A percentile compares a stretch with the other conserved stretches of the same genome.
phyloP scores from a whole-genome alignment of 495 filamentous ascomycete genomes.

The Penicillium pulvis region DNA sequence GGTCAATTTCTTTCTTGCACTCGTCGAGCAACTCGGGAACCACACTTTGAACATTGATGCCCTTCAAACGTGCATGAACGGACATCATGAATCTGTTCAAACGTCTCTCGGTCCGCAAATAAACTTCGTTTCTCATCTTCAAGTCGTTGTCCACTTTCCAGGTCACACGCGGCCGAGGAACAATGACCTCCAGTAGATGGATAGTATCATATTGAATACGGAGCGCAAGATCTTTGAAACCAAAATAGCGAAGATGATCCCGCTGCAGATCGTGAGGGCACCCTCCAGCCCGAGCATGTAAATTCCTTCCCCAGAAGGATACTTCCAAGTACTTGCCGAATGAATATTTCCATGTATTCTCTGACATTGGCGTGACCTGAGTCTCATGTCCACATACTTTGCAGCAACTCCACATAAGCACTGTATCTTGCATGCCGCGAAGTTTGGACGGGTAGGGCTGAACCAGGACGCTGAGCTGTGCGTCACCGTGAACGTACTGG shows the following conservation, averaged over 20 bases:
- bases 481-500: slow-evolving; percentile 96
- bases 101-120: slow-evolving; percentile 71
- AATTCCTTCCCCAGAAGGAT: slow-evolving; percentile 88
- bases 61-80: slow-evolving; percentile 77
- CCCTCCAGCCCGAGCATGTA: slow-evolving; percentile 76
- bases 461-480: slow-evolving; percentile 85
- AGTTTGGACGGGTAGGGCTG: slow-evolving; percentile 73
- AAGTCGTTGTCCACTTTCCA: slow-evolving; percentile 98
- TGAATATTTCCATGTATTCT: slow-evolving; percentile 96
- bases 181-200: slow-evolving; percentile 91
- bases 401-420: slow-evolving; percentile 98
- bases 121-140: slow-evolving; percentile 89
- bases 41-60: slow-evolving; percentile 88
- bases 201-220: slow-evolving; percentile 91
- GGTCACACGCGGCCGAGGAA: slow-evolving; percentile 83
- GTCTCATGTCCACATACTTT: slow-evolving; percentile 89
- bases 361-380: slow-evolving; percentile 88
- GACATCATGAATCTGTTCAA: slow-evolving; percentile 85
- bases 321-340: slow-evolving; percentile 97
- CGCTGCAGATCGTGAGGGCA: slow-evolving; percentile 93
- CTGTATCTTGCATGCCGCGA: slow-evolving; percentile 70
- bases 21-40: slow-evolving; percentile 79
- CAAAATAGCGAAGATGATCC: slow-evolving; percentile 90
- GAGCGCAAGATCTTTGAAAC: slow-evolving; percentile 80
- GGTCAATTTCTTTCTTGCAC: slow-evolving; percentile 79